Conservation (phyloP, 2,329 filamentous ascomycete genomes). For the Colletotrichum sp. region DNA sequence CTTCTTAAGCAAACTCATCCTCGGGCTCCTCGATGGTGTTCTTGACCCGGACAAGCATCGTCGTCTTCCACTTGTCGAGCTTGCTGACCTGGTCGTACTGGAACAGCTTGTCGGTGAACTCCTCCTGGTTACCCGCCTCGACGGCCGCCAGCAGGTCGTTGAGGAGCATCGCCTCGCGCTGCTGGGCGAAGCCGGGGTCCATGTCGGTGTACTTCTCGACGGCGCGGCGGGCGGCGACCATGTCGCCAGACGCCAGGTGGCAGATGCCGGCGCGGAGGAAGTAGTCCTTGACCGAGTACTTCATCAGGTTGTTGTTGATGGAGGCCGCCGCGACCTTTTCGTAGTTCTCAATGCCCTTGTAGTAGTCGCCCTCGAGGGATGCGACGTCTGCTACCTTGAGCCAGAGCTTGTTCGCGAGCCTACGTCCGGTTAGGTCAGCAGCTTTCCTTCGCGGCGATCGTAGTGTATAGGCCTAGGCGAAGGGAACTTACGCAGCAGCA, state of each 20-base stretch:
- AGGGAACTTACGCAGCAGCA: constrained; percentile 72
- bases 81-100: constrained; percentile 92
- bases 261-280: constrained; percentile 94
- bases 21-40: constrained; percentile 71
- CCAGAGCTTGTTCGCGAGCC: constrained; percentile 90
- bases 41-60: constrained; percentile 83
- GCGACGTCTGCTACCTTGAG: constrained; percentile 91
- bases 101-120: constrained; percentile 85
- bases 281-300: constrained; percentile 94
- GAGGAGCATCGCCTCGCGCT: constrained; percentile 83
- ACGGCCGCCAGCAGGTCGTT: constrained; percentile 77
- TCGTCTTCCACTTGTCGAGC: constrained; percentile 97
- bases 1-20: constrained; percentile 45
- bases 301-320: constrained; percentile 90
- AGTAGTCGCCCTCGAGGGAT: constrained; percentile 83
- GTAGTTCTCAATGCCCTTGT: constrained; percentile 80
- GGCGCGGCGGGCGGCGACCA: constrained; percentile 79
- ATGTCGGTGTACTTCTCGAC: constrained; percentile 83
- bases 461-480: neutral
- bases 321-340: constrained; percentile 82
- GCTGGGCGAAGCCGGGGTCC: constrained; percentile 77
- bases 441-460: neutral
- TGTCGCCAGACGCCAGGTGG: constrained; percentile 76
- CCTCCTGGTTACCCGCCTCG: constrained; percentile 79
- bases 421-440: constrained; percentile 34